Conservation (phyloP, 768 basidiomycete genomes). For the Pleurotus salmoneostramineus region DNA sequence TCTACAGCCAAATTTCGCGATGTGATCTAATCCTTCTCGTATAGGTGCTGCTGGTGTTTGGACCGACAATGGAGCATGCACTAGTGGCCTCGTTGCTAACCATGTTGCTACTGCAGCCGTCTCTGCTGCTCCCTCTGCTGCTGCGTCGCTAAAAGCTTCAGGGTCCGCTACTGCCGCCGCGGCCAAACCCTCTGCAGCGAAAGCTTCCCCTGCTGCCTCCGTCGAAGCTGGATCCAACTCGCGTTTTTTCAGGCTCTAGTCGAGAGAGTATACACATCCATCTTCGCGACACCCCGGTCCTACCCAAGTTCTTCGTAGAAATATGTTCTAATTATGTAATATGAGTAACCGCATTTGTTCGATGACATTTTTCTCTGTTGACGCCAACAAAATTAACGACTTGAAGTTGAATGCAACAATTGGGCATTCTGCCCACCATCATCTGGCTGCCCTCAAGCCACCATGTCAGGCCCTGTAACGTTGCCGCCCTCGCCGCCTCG, state of each 20-base stretch:
- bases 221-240: not conserved
- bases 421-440: not conserved
- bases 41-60: slow-evolving; percentile 28
- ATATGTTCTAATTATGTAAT: slow-evolving; percentile 1
- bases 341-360: not conserved
- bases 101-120: not conserved
- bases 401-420: slow-evolving; percentile 6
- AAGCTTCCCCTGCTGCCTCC: not conserved
- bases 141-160: not conserved
- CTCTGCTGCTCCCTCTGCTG: not conserved
- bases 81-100: not conserved
- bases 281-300: too few species aligned
- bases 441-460: not conserved
- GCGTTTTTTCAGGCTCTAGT: not conserved
- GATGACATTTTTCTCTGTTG: not conserved
- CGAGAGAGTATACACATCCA: not conserved
- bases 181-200: not conserved
- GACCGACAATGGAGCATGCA: slow-evolving; percentile 28
- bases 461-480: not conserved
- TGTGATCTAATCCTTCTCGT: not conserved
- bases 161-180: not conserved
- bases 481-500: not conserved
- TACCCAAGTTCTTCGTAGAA: too few species aligned
- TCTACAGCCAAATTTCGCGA: not conserved
- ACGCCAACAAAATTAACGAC: not conserved